Evolutionary conservation across 164 flowering plant genomes (phyloP), one percentile per base, ranked within the genome.

Genomic region (Amborella trichopoda): DNA sequence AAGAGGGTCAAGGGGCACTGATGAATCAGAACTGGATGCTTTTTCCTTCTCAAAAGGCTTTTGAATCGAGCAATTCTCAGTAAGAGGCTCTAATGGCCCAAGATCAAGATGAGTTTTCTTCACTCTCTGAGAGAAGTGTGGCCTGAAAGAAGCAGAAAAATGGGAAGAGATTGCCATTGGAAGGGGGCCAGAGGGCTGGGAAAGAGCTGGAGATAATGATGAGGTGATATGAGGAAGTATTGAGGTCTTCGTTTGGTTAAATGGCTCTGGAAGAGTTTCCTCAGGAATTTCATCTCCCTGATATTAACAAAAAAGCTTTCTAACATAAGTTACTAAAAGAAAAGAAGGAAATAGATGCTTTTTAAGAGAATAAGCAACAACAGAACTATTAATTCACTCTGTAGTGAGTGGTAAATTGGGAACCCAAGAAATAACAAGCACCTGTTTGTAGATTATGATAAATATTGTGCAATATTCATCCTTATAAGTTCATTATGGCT

Each of bases 211-310:
- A 12, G 51, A 24, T 26, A 69, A 50, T 36, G 62, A 37, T 30
- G 40, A 59, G 4, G 8, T 28, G 4, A 32, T 54, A 25, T n/a
- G 58, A 6, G 51, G 24, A n/a, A 46, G 14, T 14, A 21, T 6
- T n/a, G 49, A 32, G 38, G 59, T 43, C 24, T 61, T 67, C 32
- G 49, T 45, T 38, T 24, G 49, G 44, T 65, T 64, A 46, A 75
- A 77, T 40, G 81, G 81, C 49, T 63, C 75, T 13, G 90, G 88
- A 6, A 76, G 60, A 22, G 44, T 27, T 50, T 55, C 91, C 61
- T 71, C 75, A 16, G 95, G 90, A 64, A 87, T 48, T 11, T 80
- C 85, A 43, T 65, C 75, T 1, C 59, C 89, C 89, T 88, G 71
- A 36, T 23, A 5, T 21, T 28, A 14, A 28, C 28, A 28, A 28